A percentile compares a stretch with the other conserved stretches of the same genome.
Evolutionary conservation across 352 stramenopile species (phyloP).

Genomic region (Phytophthora boehmeriae): DNA sequence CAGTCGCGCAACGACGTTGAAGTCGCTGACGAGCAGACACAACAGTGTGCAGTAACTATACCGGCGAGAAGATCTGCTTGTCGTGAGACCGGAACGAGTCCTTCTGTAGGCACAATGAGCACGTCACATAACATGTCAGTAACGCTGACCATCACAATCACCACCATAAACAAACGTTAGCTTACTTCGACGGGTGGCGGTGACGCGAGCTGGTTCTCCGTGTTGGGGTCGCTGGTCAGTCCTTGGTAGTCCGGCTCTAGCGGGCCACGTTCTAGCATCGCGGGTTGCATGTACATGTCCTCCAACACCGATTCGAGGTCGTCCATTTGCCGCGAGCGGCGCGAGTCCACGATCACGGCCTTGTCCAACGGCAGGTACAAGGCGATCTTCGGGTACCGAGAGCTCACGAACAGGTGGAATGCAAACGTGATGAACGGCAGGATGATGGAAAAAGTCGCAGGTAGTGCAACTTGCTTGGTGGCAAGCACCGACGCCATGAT

Average conservation of each 20-base stretch:
- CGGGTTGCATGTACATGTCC: slow-evolving; percentile 71
- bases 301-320: slow-evolving; percentile 65
- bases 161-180: slow-evolving; percentile 3
- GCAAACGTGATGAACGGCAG: slow-evolving; percentile 67
- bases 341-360: slow-evolving; percentile 74
- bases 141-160: slow-evolving; percentile 1
- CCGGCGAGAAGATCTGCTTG: slow-evolving; percentile 41
- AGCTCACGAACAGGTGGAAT: slow-evolving; percentile 78
- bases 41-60: slow-evolving; percentile 21
- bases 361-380: slow-evolving; percentile 77
- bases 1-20: slow-evolving; percentile 17
- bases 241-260: slow-evolving; percentile 80
- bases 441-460: slow-evolving; percentile 64
- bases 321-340: slow-evolving; percentile 54
- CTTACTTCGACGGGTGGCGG: slow-evolving; percentile 63
- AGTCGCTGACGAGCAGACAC: neutral
- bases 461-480: slow-evolving; percentile 73
- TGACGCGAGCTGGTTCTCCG: slow-evolving; percentile 68
- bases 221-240: slow-evolving; percentile 68
- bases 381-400: slow-evolving; percentile 70
- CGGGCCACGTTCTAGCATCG: slow-evolving; percentile 63
- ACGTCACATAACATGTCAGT: slow-evolving; percentile 29
- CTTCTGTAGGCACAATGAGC: slow-evolving; percentile 30
- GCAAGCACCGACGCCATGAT: slow-evolving; percentile 76
- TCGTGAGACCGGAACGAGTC: slow-evolving; percentile 41